Percentiles rank a stretch among this genome's conserved stretches.
These are phyloP conservation scores for Gyrodon lividus DNA, from an alignment of 768 basidiomycete species.

Conservation along the genomic window DNA sequence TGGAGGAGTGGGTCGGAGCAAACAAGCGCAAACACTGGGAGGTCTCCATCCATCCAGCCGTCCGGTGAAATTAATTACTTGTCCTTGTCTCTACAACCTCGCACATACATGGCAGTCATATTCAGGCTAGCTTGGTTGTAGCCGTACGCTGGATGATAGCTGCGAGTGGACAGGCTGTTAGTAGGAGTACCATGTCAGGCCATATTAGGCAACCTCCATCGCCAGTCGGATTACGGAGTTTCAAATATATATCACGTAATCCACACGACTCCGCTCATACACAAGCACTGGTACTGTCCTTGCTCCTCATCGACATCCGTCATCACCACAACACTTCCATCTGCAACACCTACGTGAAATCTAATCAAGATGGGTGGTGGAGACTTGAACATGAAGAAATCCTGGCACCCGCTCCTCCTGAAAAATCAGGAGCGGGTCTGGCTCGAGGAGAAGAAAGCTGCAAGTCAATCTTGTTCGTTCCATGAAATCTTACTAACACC, in stretches of 20 bases:
- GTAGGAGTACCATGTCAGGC: too few species aligned
- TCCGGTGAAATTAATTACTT: too few species aligned
- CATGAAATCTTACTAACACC: conserved; percentile 10
- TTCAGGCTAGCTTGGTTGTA: too few species aligned
- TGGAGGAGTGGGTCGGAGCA: conserved; percentile 9
- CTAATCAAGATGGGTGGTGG: conserved; percentile 91
- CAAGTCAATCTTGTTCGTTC: conserved; percentile 38
- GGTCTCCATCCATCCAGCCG: too few species aligned
- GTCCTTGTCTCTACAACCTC: too few species aligned
- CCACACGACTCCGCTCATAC: conserved; percentile 1
- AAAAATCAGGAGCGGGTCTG: conserved; percentile 99
- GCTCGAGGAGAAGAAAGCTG: conserved; percentile 97
- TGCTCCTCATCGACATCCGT: conserved; percentile 9
- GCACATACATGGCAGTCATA: too few species aligned
- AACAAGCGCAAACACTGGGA: conserved; percentile 32
- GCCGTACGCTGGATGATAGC: too few species aligned
- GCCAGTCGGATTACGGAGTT: conserved; percentile 1
- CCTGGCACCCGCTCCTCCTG: conserved; percentile 97
- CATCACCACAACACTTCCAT: conserved; percentile 7
- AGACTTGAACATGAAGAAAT: conserved; percentile 99
- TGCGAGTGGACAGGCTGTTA: too few species aligned
- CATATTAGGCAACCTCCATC: too few species aligned
- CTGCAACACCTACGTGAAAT: conserved; percentile 14
- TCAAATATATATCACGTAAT: conserved; percentile 6
- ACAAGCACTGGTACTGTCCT: conserved; percentile 7